Evolutionary conservation across 352 stramenopile genomes (phyloP), one percentile per base, ranked within the genome.

Genomic region (Phytophthora agathidicida): DNA sequence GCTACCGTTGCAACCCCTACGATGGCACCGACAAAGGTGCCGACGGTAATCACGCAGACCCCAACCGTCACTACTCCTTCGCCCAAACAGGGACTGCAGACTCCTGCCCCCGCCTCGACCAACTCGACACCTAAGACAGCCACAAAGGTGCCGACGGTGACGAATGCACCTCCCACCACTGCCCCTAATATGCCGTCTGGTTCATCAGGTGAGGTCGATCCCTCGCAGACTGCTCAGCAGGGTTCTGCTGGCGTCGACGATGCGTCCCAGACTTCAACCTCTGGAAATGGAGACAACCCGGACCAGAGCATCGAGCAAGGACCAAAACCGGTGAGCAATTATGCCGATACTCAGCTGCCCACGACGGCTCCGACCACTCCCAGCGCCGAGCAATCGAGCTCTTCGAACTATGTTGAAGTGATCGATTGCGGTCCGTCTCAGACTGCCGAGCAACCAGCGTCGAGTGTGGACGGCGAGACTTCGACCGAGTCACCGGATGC

Each of bases 381-480:
- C 23, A 54, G 16, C 23, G 30, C 13, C 5, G 14, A 51, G 32
- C 50, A 57, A 6, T 24, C 36, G 28, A 49, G 45, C 10, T 46
- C 54, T 11, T 62, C 42, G 19, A 41, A n/a, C n/a, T n/a, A n/a
- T n/a, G n/a, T n/a, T n/a, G n/a, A n/a, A n/a, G n/a, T n/a, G n/a
- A n/a, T n/a, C n/a, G n/a, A n/a, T n/a, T n/a, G n/a, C n/a, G n/a
- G n/a, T n/a, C n/a, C n/a, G n/a, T n/a, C n/a, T n/a, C n/a, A n/a
- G n/a, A n/a, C n/a, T n/a, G n/a, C n/a, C n/a, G n/a, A n/a, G n/a
- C n/a, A n/a, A n/a, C 14, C 37, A 59, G 41, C 53, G 32, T 44
- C 50, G 19, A 51, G 38, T 35, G 41, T 38, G 11, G 50, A 49
- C 16, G 38, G 49, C n/a, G 51, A 54, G 24, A 53, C 41, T 30